Evolutionary conservation across 768 basidiomycete species (phyloP), one percentile per base, ranked within the genome.

Genomic region (Lactarius sp.): DNA sequence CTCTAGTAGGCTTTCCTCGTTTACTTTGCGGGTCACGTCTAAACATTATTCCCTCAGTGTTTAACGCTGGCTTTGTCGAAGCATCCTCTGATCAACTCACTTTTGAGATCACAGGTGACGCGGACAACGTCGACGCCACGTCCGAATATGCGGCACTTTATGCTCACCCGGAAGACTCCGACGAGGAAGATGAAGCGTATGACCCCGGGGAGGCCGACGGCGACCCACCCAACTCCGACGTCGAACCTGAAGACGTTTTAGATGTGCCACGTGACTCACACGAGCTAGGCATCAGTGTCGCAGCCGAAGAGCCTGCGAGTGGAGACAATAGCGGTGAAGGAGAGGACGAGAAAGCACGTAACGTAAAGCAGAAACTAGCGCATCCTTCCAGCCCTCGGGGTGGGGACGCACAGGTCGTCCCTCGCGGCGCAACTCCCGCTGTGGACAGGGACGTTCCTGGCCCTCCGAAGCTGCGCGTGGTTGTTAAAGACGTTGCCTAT

Each of bases 31-130:
- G 22, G 20, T 8, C 33, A 31, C 49, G 64, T 59, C 27, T 39
- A n/a, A n/a, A 59, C 54, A 7, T 20, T 56, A 52, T 31, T 14
- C 20, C 16, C 12, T 36, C 50, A 91, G 89, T 91, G 90, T 90
- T 91, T 69, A 76, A 76, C 58, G 84, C 89, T 0, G 85, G 83
- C 8, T 91, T 91, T 65, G 81, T 81, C 3, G 89, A 90, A 70
- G 82, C 81, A 9, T 74, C 78, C 12, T 66, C 68, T 27, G 75
- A 75, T 67, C 50, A 53, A 16, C 47, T 47, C 22, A 59, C 74
- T 46, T 66, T 73, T 53, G 66, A 73, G 16, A 72, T 77, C 22
- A 37, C 36, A 22, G 60, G 62, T 14, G 62, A 64, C 51, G 69
- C 66, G 8, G 61, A 59, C 4, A 72, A 73, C 36, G 67, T 68